These are phyloP conservation scores for Pulicaria dysenterica DNA, from an alignment of 129 eudicot species.

Conservation along the genomic window DNA sequence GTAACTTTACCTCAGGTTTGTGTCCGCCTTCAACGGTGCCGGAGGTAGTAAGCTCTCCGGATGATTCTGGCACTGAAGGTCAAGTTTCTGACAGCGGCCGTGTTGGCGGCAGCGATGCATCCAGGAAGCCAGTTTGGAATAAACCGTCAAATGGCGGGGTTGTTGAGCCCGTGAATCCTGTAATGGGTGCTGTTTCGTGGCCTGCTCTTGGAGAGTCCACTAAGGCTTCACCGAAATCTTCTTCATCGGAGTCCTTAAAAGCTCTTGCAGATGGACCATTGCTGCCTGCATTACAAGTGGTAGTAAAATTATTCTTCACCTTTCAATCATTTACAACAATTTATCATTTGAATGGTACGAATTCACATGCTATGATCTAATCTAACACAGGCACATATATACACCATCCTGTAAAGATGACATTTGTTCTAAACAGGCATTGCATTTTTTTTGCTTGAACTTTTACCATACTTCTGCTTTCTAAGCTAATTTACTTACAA, in stretches of 20 bases:
- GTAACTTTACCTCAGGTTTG: constrained; percentile 22
- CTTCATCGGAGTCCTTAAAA: constrained; percentile 49
- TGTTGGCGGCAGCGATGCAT: constrained; percentile 30
- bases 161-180: constrained; percentile 46
- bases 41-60: constrained; percentile 12
- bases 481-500: neutral
- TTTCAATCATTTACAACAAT: neutral
- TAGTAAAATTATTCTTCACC: neutral
- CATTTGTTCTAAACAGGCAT: neutral
- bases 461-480: neutral
- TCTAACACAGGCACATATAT: constrained; percentile 3
- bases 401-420: too few species aligned
- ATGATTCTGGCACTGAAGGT: constrained; percentile 22
- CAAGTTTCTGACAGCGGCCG: constrained; percentile 20
- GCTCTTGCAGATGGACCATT: constrained; percentile 45
- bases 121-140: constrained; percentile 66
- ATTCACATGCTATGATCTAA: constrained; percentile 9
- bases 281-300: constrained; percentile 41
- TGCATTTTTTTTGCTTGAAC: neutral
- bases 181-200: constrained; percentile 74
- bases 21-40: constrained; percentile 27
- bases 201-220: constrained; percentile 71
- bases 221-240: constrained; percentile 53
- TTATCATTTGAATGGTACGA: neutral
- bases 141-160: constrained; percentile 57